A percentile compares a stretch with the other conserved stretches of the same genome.
phyloP scores from a whole-genome alignment of 352 stramenopile species.

The Pythium brachiatum region DNA sequence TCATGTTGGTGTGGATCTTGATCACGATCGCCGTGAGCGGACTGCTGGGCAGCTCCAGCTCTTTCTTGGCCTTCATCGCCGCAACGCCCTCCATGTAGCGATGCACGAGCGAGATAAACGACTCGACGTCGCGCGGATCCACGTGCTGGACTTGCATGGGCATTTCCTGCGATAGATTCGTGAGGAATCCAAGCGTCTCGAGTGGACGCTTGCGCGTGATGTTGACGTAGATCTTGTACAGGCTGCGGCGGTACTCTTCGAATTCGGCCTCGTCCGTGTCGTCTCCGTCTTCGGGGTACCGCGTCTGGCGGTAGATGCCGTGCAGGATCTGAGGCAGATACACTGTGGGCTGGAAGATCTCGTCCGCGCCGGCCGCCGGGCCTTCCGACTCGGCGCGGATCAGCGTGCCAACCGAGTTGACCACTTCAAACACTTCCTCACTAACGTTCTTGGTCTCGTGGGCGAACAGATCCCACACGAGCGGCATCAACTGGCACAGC shows the following conservation, averaged over 20 bases:
- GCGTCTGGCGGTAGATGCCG: slow-evolving; percentile 81
- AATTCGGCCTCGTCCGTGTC: slow-evolving; percentile 83
- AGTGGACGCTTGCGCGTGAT: slow-evolving; percentile 70
- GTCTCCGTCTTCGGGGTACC: slow-evolving; percentile 70
- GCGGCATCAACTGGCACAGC: slow-evolving; percentile 70
- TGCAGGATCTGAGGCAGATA: slow-evolving; percentile 80
- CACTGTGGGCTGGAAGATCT: slow-evolving; percentile 72
- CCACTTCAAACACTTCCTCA: slow-evolving; percentile 85
- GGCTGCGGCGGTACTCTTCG: slow-evolving; percentile 76
- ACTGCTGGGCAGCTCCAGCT: slow-evolving; percentile 61
- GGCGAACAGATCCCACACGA: slow-evolving; percentile 80
- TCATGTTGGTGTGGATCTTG: slow-evolving; percentile 64
- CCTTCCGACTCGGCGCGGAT: slow-evolving; percentile 50
- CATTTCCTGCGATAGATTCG: slow-evolving; percentile 56
- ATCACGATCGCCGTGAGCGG: slow-evolving; percentile 68
- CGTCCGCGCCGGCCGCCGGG: slow-evolving; percentile 24
- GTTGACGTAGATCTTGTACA: slow-evolving; percentile 89
- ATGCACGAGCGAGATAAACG: slow-evolving; percentile 79
- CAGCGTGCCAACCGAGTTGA: slow-evolving; percentile 72
- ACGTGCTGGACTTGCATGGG: slow-evolving; percentile 51
- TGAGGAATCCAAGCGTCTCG: slow-evolving; percentile 66
- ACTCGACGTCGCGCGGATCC: slow-evolving; percentile 62
- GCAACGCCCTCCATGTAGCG: slow-evolving; percentile 82
- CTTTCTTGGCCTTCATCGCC: slow-evolving; percentile 53
- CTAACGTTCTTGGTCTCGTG: slow-evolving; percentile 83